Evolutionary conservation across 345 rosid genomes (phyloP).

Genomic region (Ceriops tagal): DNA sequence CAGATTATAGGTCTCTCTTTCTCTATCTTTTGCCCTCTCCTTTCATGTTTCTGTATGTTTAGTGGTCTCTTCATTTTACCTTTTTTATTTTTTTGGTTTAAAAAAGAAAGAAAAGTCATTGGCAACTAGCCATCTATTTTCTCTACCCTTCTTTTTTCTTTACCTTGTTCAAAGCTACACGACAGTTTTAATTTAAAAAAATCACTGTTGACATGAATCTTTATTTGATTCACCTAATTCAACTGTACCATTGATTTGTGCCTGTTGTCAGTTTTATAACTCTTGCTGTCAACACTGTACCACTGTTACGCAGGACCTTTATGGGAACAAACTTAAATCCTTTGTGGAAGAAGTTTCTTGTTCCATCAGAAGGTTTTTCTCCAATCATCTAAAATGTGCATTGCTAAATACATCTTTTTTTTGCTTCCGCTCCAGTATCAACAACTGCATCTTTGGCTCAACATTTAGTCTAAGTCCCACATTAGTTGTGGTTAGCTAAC

Average conservation of each 20-base stretch:
- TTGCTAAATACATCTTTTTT: not conserved
- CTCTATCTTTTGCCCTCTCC: slow-evolving; percentile 3
- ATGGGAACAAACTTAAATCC: slow-evolving; percentile 86
- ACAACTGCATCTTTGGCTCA: no score
- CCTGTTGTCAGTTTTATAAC: no score
- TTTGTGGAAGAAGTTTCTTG: slow-evolving; percentile 72
- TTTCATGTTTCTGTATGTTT: no score
- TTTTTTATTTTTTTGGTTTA: no score
- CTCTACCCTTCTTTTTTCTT: not conserved
- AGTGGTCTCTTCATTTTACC: no score
- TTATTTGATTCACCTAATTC: not conserved
- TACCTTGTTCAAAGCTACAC: not conserved
- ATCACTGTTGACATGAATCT: slow-evolving; percentile 7
- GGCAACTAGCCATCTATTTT: not conserved
- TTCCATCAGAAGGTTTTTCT: slow-evolving; percentile 62
- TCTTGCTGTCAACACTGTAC: slow-evolving; percentile 7
- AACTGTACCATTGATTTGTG: not conserved
- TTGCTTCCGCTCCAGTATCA: not conserved
- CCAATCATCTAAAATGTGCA: not conserved
- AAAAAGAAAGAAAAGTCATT: not conserved
- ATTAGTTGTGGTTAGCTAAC: no score
- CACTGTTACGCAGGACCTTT: slow-evolving; percentile 61
- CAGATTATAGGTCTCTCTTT: slow-evolving; percentile 69
- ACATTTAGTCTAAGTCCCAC: no score
- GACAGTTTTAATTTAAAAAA: not conserved